Conservation (phyloP, 169 alveolate species). For the Eimeria mitis region DNA sequence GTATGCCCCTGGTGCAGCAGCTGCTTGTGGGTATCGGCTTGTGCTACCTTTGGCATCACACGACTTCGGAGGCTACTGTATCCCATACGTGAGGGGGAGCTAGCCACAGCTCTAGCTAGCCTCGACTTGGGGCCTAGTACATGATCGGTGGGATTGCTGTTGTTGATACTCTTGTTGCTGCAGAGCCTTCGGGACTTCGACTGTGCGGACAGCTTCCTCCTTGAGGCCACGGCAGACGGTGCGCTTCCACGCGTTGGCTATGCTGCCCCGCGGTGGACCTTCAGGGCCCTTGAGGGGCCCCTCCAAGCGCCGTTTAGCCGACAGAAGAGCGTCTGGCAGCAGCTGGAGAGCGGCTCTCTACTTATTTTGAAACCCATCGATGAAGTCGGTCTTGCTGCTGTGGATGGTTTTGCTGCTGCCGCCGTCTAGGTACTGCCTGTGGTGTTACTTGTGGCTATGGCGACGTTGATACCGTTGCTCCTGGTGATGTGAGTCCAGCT, state of each 20-base stretch:
- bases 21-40: background rate
- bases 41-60: background rate
- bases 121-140: background rate
- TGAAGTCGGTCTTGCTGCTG: background rate
- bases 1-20: background rate
- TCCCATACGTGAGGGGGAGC: background rate
- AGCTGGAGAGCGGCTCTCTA: constrained; percentile 71
- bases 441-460: background rate
- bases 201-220: constrained; percentile 60
- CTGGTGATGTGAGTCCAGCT: background rate
- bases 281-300: constrained; percentile 45
- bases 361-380: constrained; percentile 53
- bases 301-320: constrained; percentile 20
- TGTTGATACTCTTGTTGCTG: constrained; percentile 27
- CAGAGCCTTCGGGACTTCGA: constrained; percentile 70
- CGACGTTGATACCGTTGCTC: background rate
- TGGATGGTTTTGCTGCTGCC: background rate
- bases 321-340: constrained; percentile 41
- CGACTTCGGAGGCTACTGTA: background rate
- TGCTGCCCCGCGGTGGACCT: constrained; percentile 48
- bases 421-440: background rate
- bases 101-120: background rate
- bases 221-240: constrained; percentile 48
- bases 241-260: constrained; percentile 32
- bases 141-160: background rate